Base-by-base conservation (phyloP, 129 eudicot genomes). In the Chrysanthemum lavandulifolium region DNA sequence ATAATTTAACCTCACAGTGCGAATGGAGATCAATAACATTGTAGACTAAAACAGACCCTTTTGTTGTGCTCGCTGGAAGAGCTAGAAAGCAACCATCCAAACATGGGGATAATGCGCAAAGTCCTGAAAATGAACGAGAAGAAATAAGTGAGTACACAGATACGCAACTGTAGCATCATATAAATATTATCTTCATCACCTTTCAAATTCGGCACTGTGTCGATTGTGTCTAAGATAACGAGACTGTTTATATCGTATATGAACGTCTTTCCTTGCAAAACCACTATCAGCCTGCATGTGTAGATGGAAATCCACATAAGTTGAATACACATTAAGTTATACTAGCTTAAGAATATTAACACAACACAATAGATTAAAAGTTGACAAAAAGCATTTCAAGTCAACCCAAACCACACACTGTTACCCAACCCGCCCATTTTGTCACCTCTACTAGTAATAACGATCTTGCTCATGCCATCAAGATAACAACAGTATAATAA, bases 131-230 rank as follows among this genome's bases (percentile, higher is more conserved):
- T 14, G 45, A 63, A 68, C 56, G 9, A 48, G 12, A 52, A 51
- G 10, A 19, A 21, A 55, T 53, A 73, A 65, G 67, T 54, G 74
- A 47, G 47, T 60, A 61, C 14, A 79, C 27, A 49, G 25, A 67
- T 76, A 48, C 7, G 15, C 54, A n/a, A 76, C 2, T 48, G 18
- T 6, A 6, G 66, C 67, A 54, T 43, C 8, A 65, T 54, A 65
- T 27, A 14, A 66, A 31, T 57, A 71, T 63, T 53, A 43, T 5
- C n/a, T n/a, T 10, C 48, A 8, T 40, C 57, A 90, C 99, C 99
- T 84, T 86, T 91, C 50, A 66, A 55, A 76, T 94, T 94, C 70
- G 97, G 97, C 81, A 94, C 96, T 12, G 97, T 94, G 71, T 90
- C 97, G 61, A 94, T 84, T 33, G 92, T 88, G 72, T 81, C 90